phyloP scores from a whole-genome alignment of 495 filamentous ascomycete genomes.

The Aspergillus leporis region DNA sequence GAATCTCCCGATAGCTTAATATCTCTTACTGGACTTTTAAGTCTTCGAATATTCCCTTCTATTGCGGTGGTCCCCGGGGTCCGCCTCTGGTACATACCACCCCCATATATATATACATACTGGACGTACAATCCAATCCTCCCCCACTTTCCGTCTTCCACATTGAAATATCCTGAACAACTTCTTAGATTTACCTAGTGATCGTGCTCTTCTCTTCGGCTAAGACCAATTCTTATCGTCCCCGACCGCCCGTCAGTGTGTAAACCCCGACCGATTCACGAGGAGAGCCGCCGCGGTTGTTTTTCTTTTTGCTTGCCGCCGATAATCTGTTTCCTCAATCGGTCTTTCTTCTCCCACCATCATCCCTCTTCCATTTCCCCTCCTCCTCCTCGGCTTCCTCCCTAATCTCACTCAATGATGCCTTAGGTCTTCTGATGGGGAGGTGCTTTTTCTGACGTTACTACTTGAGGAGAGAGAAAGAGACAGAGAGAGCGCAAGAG shows the following conservation, averaged over 20 bases:
- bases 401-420: constrained; percentile 13
- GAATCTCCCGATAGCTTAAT: no score
- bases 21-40: no score
- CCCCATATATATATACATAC: not conserved
- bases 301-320: constrained; percentile 27
- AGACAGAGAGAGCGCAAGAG: not conserved
- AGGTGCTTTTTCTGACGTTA: not conserved
- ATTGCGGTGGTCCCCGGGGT: not conserved
- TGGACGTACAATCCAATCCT: not conserved
- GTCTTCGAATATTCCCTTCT: no score
- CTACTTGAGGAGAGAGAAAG: not conserved
- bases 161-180: not conserved
- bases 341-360: constrained; percentile 14
- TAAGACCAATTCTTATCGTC: not conserved
- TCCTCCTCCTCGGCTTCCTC: not conserved
- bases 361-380: constrained; percentile 12
- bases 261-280: constrained; percentile 22
- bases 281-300: constrained; percentile 15
- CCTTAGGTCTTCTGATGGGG: constrained; percentile 3
- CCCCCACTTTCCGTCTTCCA: not conserved
- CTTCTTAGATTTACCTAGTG: not conserved
- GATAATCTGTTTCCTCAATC: constrained; percentile 23
- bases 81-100: not conserved
- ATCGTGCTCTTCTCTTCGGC: not conserved
- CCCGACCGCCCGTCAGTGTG: constrained; percentile 22